Evolutionary conservation across 1,284 basidiomycete genomes (phyloP).

Genomic region (Amylostereum areolatum): DNA sequence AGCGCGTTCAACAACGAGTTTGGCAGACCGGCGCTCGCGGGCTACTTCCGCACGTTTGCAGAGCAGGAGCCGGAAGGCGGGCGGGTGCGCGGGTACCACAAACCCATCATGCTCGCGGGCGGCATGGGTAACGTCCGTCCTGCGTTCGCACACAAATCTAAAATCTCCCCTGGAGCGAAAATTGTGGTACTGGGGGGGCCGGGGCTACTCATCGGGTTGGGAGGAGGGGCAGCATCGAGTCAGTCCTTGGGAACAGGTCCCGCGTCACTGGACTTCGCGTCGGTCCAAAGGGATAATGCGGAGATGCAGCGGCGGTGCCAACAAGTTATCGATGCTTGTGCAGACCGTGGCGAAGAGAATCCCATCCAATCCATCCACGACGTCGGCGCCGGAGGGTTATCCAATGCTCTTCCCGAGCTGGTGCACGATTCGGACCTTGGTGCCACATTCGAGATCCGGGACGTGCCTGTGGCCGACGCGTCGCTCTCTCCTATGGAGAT

Average conservation of each 20-base stretch:
- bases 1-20: conserved; percentile 99
- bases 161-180: conserved; percentile 74
- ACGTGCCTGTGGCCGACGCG: conserved; percentile 87
- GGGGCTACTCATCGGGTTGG: conserved; percentile 94
- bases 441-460: conserved; percentile 89
- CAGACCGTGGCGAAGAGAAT: conserved; percentile 59
- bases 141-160: conserved; percentile 71
- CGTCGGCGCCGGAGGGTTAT: conserved; percentile 94
- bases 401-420: conserved; percentile 94
- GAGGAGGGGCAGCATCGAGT: conserved; percentile 94
- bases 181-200: conserved; percentile 96
- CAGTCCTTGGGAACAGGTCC: conserved; percentile 85
- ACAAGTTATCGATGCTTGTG: conserved; percentile 93
- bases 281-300: conserved; percentile 96
- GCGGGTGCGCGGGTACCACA: conserved; percentile 95
- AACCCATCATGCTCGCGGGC: conserved; percentile 99
- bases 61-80: conserved; percentile 55
- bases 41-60: conserved; percentile 88
- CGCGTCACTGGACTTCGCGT: conserved; percentile 94
- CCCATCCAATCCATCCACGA: conserved; percentile 98
- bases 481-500: conserved; percentile 99
- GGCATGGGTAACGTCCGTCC: conserved; percentile 92
- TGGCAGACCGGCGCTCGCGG: conserved; percentile 81
- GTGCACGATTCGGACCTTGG: conserved; percentile 94
- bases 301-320: conserved; percentile 98